phyloP scores from a whole-genome alignment of 495 filamentous ascomycete genomes.

The Penicillium alfredii region DNA sequence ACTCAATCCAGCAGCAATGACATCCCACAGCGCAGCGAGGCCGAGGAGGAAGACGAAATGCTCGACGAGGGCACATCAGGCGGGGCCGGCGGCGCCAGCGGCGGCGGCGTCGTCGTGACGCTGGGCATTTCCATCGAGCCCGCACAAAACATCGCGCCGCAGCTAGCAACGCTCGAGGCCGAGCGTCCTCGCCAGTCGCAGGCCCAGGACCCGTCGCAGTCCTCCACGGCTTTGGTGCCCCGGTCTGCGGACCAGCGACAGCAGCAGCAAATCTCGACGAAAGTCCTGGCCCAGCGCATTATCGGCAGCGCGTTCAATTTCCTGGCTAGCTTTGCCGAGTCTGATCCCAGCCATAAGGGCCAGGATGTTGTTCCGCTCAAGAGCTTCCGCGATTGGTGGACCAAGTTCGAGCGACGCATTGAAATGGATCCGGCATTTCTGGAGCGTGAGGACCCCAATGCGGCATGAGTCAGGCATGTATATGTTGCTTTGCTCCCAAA shows the following conservation, averaged over 20 bases:
- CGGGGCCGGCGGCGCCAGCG: constrained; percentile 10
- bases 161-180: constrained; percentile 54
- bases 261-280: constrained; percentile 49
- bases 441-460: constrained; percentile 61
- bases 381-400: constrained; percentile 96
- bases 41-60: constrained; percentile 38
- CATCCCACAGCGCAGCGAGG: constrained; percentile 20
- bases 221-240: constrained; percentile 25
- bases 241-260: constrained; percentile 21
- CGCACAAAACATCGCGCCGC: constrained; percentile 58
- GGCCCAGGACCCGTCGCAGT: constrained; percentile 11
- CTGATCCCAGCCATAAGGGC: constrained; percentile 40
- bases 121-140: constrained; percentile 84
- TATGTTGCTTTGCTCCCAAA: no score
- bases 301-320: constrained; percentile 98
- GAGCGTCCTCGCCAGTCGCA: constrained; percentile 27
- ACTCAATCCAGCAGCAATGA: constrained; percentile 7
- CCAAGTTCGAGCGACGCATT: constrained; percentile 86
- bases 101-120: constrained; percentile 43
- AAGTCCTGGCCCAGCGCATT: constrained; percentile 82
- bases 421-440: constrained; percentile 84
- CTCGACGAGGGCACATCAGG: constrained; percentile 38
- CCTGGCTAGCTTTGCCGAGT: constrained; percentile 74
- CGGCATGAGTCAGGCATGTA: no score
- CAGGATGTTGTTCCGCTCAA: constrained; percentile 83